Conservation (phyloP, 2,329 filamentous ascomycete species). For the Fusarium buharicum region DNA sequence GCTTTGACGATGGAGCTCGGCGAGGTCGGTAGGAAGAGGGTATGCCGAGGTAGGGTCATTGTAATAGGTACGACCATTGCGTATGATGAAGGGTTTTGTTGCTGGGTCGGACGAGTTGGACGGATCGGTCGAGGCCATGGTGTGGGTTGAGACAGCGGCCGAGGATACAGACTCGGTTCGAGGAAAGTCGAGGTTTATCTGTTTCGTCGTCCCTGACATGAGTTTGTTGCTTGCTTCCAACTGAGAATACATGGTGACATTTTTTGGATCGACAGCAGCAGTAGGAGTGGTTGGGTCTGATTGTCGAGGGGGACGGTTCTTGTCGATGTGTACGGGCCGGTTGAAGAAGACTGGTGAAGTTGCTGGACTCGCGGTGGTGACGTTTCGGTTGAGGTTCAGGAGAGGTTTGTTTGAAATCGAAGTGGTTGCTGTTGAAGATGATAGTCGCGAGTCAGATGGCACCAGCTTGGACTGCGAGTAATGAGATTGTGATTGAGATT, state of each 20-base stretch:
- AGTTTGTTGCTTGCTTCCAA: conserved; percentile 47
- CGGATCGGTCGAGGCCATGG: conserved; percentile 61
- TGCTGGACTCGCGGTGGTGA: conserved; percentile 3
- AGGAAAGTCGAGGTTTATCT: conserved; percentile 51
- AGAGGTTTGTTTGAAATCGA: conserved; percentile 32
- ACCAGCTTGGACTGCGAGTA: conserved; percentile 33
- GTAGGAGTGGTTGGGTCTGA: conserved; percentile 27
- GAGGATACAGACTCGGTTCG: conserved; percentile 61
- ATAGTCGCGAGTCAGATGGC: conserved; percentile 42
- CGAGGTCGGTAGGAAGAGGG: conserved; percentile 87
- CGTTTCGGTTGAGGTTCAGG: conserved; percentile 23
- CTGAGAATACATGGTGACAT: conserved; percentile 52
- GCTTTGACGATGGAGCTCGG: conserved; percentile 88
- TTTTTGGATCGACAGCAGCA: conserved; percentile 47
- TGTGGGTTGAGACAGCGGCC: conserved; percentile 56
- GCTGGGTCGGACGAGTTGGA: conserved; percentile 56
- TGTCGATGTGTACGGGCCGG: conserved; percentile 35
- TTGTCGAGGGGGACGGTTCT: conserved; percentile 33
- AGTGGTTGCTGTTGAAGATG: conserved; percentile 30
- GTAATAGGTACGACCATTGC: conserved; percentile 85
- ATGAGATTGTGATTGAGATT: conserved; percentile 28
- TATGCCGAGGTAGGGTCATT: conserved; percentile 78
- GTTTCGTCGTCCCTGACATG: conserved; percentile 45
- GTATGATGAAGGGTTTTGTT: conserved; percentile 70
- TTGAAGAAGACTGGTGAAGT: conserved; percentile 35